These are phyloP conservation scores for Cocos nucifera DNA, from an alignment of 176 grass and related monocot genomes.

Conservation along the genomic window DNA sequence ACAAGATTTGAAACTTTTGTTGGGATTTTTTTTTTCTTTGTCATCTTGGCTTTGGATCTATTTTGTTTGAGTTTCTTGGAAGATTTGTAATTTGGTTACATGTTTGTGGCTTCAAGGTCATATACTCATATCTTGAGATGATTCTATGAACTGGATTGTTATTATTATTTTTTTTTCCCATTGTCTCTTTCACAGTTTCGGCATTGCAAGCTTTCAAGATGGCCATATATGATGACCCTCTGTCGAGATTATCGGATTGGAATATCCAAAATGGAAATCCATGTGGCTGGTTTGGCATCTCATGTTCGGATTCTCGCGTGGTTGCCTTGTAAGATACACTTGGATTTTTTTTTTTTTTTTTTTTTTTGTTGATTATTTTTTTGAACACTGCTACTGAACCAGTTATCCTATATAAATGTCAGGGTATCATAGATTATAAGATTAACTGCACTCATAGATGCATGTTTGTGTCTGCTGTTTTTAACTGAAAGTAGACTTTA, in stretches of 20 bases:
- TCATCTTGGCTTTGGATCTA: not conserved
- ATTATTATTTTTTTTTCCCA: not conserved
- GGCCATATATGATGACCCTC: constrained; percentile 59
- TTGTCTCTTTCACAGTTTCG: constrained; percentile 30
- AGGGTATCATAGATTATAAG: too few species aligned
- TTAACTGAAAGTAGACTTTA: too few species aligned
- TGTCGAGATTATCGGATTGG: constrained; percentile 66
- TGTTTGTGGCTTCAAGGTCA: too few species aligned
- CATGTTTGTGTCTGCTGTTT: too few species aligned
- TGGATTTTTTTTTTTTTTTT: not conserved
- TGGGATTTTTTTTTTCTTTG: too few species aligned
- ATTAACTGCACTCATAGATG: too few species aligned
- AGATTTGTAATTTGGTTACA: too few species aligned
- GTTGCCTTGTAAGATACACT: constrained; percentile 52
- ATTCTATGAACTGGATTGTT: not conserved
- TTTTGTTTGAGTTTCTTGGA: not conserved
- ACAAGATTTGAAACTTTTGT: too few species aligned
- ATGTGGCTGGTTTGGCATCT: constrained; percentile 57
- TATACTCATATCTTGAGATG: too few species aligned
- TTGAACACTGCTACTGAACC: too few species aligned
- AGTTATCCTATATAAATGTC: too few species aligned
- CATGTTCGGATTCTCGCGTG: constrained; percentile 44
- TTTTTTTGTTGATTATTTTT: too few species aligned
- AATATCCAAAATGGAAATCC: constrained; percentile 39
- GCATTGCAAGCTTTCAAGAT: constrained; percentile 57